Evolutionary conservation across 1,284 basidiomycete species (phyloP), one percentile per base, ranked within the genome.

Genomic region (Gymnopus androsaceus): DNA sequence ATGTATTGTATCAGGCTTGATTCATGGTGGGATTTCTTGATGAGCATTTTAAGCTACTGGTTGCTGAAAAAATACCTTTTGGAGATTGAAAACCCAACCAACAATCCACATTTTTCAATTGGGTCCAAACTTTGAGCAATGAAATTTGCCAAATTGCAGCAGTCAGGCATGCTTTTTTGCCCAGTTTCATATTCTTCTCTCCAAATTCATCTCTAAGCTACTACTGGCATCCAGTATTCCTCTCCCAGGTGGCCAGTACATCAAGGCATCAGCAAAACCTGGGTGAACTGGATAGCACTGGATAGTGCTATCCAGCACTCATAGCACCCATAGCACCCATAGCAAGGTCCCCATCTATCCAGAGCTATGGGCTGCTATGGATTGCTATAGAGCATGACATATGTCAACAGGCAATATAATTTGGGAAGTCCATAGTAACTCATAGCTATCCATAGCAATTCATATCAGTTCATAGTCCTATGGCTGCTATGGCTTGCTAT

Each of bases 141-240:
- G 33, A 36, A 3, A 17, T 25, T 15, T 14, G 36, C 27, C 17
- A 14, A 37, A 46, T 37, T 50, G 3, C 34, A 17, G 46, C 0
- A 60, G 59, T 37, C 27, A 33, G 3, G 48, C 64, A 5, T 17
- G 28, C 48, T n/a, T 60, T 63, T 36, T 59, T 42, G 9, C 37
- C 30, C n/a, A 40, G 37, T 69, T 70, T 30, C 58, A 60, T 2
- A 62, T 62, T 5, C 57, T 59, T n/a, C 55, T 68, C 21, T 60
- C 51, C 1, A 34, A 60, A 3, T 69, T 62, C 38, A 23, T 69
- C 17, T 64, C 59, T 9, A 37, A 19, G 12, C 59, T 57, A 31
- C 54, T 67, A 2, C 54, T 38, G 40, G 40, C 48, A n/a, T 56
- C 54, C 37, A 46, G 55, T 0, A 57, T 64, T 36, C 46, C 38